These are phyloP conservation scores for Colletotrichum abscissum DNA, from an alignment of 2,329 filamentous ascomycete species.

Conservation along the genomic window DNA sequence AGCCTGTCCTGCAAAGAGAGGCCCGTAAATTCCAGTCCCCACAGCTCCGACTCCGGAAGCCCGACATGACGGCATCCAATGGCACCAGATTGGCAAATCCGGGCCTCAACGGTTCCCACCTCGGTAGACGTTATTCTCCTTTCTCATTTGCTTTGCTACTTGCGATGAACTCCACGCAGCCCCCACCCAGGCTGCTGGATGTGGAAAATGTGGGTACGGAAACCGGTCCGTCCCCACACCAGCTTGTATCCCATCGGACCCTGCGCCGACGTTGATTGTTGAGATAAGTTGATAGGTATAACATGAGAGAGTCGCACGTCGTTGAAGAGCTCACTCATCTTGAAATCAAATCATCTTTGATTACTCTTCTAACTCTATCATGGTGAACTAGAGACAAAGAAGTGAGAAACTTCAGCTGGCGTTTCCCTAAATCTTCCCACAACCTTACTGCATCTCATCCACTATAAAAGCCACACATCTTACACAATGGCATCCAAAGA, in stretches of 20 bases:
- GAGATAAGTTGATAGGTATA: not conserved
- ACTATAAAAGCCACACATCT: not conserved
- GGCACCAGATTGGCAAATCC: not conserved
- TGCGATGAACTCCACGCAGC: not conserved
- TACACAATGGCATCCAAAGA: conserved; percentile 10
- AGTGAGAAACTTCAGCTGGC: too few relatives aligned
- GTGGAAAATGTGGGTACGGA: not conserved
- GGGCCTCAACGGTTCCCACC: not conserved
- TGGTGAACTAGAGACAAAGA: too few relatives aligned
- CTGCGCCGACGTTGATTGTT: not conserved
- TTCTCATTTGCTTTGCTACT: not conserved
- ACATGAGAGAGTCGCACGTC: not conserved
- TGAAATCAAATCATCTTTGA: not conserved
- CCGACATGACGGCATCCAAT: not conserved
- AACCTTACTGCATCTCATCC: not conserved
- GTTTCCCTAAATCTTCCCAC: too few relatives aligned
- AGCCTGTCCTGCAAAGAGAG: not conserved
- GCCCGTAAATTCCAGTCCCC: not conserved
- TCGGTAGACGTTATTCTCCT: too few relatives aligned
- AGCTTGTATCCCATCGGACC: not conserved
- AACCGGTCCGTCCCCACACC: not conserved
- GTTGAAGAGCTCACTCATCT: not conserved
- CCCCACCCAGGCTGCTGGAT: not conserved
- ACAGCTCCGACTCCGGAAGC: not conserved
- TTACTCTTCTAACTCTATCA: too few relatives aligned